Evolutionary conservation across 345 rosid genomes (phyloP).

Genomic region (Atalantia buxifolia): DNA sequence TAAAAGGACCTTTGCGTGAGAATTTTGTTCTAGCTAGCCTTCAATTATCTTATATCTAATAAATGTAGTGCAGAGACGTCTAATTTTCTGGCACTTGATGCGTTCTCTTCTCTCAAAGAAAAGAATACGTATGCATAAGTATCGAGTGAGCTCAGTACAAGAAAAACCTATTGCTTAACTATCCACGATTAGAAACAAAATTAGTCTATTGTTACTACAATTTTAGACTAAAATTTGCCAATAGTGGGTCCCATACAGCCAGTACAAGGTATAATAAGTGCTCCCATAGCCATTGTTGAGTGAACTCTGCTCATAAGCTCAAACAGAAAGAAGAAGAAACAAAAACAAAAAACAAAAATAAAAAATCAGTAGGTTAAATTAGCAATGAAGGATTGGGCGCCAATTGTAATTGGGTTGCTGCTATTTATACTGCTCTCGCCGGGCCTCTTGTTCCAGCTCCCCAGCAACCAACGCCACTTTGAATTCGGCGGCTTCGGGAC

Average conservation of each 20-base stretch:
- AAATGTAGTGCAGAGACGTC: neutral
- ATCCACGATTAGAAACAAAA: too few relatives aligned
- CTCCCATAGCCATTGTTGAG: neutral
- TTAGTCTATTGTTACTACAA: too few relatives aligned
- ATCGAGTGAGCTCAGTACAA: neutral
- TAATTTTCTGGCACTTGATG: neutral
- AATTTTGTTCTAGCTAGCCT: constrained; percentile 7
- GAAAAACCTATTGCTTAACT: too few relatives aligned
- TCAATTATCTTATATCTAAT: neutral
- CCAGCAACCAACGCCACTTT: constrained; percentile 30
- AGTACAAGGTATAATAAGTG: neutral
- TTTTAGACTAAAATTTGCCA: too few relatives aligned
- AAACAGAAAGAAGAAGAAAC: neutral
- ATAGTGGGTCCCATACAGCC: neutral
- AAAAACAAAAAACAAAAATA: too few relatives aligned
- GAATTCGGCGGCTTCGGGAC: constrained; percentile 49
- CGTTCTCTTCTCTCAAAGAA: neutral
- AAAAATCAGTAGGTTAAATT: neutral
- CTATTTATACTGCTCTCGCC: constrained; percentile 52
- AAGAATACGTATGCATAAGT: neutral
- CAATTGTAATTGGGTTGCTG: constrained; percentile 37
- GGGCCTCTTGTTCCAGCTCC: constrained; percentile 50
- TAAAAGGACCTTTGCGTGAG: constrained; percentile 23
- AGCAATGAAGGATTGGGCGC: constrained; percentile 59
- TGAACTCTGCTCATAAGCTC: neutral